These are phyloP conservation scores for Mycena belliarum DNA, from an alignment of 768 basidiomycete species.

Conservation along the genomic window DNA sequence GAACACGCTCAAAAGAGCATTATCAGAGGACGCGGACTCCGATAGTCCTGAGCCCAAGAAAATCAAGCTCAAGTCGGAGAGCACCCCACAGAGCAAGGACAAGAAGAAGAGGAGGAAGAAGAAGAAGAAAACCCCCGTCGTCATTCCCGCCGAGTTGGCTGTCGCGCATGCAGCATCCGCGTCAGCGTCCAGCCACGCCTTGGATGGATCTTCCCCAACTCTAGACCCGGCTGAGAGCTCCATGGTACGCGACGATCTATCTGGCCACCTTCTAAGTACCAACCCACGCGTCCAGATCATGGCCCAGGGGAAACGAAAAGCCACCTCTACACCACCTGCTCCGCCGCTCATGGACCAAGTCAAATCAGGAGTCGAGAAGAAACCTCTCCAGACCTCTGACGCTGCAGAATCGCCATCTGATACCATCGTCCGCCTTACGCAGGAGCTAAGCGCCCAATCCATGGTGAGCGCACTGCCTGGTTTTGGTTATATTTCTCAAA, in stretches of 20 bases:
- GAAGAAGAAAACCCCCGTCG: slow-evolving; percentile 38
- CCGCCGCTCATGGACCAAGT: slow-evolving; percentile 3
- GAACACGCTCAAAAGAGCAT: slow-evolving; percentile 36
- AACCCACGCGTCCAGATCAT: slow-evolving; percentile 23
- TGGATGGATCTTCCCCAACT: not conserved
- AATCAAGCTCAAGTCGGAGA: slow-evolving; percentile 29
- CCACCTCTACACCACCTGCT: slow-evolving; percentile 26
- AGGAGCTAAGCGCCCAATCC: slow-evolving; percentile 43
- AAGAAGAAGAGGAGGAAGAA: slow-evolving; percentile 43
- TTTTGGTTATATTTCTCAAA: not conserved
- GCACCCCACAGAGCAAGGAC: slow-evolving; percentile 31
- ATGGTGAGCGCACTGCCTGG: slow-evolving; percentile 33
- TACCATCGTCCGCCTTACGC: slow-evolving; percentile 41
- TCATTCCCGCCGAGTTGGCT: slow-evolving; percentile 19
- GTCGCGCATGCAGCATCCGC: slow-evolving; percentile 7
- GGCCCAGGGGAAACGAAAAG: slow-evolving; percentile 44
- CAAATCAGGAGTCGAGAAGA: slow-evolving; percentile 6
- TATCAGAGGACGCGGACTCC: slow-evolving; percentile 28
- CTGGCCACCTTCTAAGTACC: not conserved
- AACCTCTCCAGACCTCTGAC: slow-evolving; percentile 16
- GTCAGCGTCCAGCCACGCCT: not conserved
- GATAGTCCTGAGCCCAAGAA: slow-evolving; percentile 32
- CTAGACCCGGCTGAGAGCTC: not conserved
- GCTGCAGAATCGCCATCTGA: slow-evolving; percentile 3
- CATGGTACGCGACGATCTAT: slow-evolving; percentile 24